Conservation (phyloP, 169 alveolate species). For the Cyclospora cayetanensis region DNA sequence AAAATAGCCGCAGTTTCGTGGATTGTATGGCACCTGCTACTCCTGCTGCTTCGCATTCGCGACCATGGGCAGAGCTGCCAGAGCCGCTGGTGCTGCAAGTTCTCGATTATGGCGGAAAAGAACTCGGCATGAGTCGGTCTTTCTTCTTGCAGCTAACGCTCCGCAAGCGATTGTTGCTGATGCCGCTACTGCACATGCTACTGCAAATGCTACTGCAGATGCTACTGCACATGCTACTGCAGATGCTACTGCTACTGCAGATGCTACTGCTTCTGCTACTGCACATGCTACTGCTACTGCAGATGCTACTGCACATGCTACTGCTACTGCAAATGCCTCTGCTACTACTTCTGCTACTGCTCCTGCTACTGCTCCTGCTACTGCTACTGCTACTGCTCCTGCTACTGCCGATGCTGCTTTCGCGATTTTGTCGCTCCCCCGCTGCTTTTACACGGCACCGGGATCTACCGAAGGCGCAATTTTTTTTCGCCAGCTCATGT, state of each 20-base stretch:
- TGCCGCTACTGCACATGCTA: not conserved
- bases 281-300: not conserved
- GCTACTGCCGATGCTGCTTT: not conserved
- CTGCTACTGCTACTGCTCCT: not conserved
- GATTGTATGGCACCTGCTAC: not conserved
- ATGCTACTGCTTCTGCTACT: not conserved
- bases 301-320: not conserved
- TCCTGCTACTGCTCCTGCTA: not conserved
- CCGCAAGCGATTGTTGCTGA: not conserved
- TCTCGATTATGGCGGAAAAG: slow-evolving; percentile 54
- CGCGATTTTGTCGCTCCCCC: too few species aligned
- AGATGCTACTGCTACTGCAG: not conserved
- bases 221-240: not conserved
- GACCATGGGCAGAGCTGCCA: slow-evolving; percentile 43
- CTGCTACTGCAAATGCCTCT: not conserved
- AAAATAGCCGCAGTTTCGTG: not conserved
- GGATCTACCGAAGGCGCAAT: too few species aligned
- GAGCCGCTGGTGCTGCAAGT: slow-evolving; percentile 44
- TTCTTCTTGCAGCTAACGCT: not conserved
- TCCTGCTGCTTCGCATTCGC: not conserved
- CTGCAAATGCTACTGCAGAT: not conserved
- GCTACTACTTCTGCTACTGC: not conserved
- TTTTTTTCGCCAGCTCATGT: too few species aligned
- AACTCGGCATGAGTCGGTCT: slow-evolving; percentile 25
- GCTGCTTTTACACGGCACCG: too few species aligned